Conservation (phyloP, 1,139 yeast genomes). For the Candida glucosophila region DNA sequence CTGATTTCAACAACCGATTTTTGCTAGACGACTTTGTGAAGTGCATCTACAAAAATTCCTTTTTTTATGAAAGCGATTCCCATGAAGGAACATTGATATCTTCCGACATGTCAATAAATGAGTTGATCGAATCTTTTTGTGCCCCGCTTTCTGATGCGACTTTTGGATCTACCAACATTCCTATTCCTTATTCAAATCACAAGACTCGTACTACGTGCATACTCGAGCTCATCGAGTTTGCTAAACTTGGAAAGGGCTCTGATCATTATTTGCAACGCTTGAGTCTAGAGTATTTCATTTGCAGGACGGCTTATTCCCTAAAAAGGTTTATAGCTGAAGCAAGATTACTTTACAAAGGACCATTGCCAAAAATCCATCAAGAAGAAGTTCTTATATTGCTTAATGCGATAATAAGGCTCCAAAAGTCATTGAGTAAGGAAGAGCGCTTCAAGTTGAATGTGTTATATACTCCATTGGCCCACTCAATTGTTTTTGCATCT, state of each 20-base stretch:
- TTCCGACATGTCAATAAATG: not conserved
- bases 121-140: slow-evolving; percentile 1
- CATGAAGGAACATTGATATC: slow-evolving; percentile 11
- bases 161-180: slow-evolving; percentile 26
- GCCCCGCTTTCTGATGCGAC: slow-evolving; percentile 4
- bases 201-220: slow-evolving; percentile 24
- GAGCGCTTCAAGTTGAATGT: too few relatives aligned
- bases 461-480: too few relatives aligned
- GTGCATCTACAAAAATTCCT: slow-evolving; percentile 24
- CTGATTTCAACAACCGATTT: slow-evolving; percentile 14
- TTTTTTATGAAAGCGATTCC: slow-evolving; percentile 24
- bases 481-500: too few relatives aligned
- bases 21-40: slow-evolving; percentile 36
- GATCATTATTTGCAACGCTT: slow-evolving; percentile 10
- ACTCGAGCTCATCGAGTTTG: slow-evolving; percentile 23
- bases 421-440: too few relatives aligned
- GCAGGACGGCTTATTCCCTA: slow-evolving; percentile 24
- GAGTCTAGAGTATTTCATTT: slow-evolving; percentile 17
- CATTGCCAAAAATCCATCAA: slow-evolving; percentile 29
- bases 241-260: slow-evolving; percentile 11
- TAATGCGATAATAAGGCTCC: slow-evolving; percentile 21
- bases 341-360: slow-evolving; percentile 19
- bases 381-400: slow-evolving; percentile 22
- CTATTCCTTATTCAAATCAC: slow-evolving; percentile 15
- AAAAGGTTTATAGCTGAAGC: slow-evolving; percentile 29